These are phyloP conservation scores for Penicillium macrosclerotiorum DNA, from an alignment of 495 filamentous ascomycete genomes.

Conservation along the genomic window DNA sequence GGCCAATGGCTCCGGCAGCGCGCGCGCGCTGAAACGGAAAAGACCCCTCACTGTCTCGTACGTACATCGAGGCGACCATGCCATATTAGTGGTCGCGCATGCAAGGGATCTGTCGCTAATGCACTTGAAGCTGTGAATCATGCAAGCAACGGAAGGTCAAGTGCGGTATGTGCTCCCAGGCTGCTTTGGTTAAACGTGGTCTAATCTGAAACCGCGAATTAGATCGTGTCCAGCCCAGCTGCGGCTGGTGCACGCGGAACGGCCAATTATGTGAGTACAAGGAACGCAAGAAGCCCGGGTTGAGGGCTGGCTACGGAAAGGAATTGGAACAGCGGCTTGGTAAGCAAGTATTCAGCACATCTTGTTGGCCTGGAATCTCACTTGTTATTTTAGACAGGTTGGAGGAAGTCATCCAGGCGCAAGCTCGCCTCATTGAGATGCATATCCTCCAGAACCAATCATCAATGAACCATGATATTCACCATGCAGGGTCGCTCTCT, in stretches of 20 bases:
- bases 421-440: slow-evolving; percentile 48
- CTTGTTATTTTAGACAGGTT: slow-evolving; percentile 38
- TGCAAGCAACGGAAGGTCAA: slow-evolving; percentile 87
- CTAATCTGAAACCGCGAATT: slow-evolving; percentile 13
- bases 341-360: slow-evolving; percentile 12
- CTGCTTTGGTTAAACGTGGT: too few relatives aligned
- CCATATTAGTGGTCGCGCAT: neutral
- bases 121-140: slow-evolving; percentile 60
- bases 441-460: slow-evolving; percentile 44
- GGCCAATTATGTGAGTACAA: slow-evolving; percentile 76
- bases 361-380: slow-evolving; percentile 1
- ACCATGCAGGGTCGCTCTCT: slow-evolving; percentile 28
- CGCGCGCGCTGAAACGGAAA: slow-evolving; percentile 40
- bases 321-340: slow-evolving; percentile 79
- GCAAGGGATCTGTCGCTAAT: slow-evolving; percentile 18
- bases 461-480: slow-evolving; percentile 20
- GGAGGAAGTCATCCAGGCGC: slow-evolving; percentile 46
- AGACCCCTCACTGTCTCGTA: slow-evolving; percentile 48
- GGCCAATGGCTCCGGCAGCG: slow-evolving; percentile 29
- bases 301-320: slow-evolving; percentile 82
- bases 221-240: slow-evolving; percentile 76
- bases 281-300: slow-evolving; percentile 79
- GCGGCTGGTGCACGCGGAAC: slow-evolving; percentile 86
- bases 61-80: slow-evolving; percentile 16
- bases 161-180: slow-evolving; percentile 48